A percentile compares a stretch with the other conserved stretches of the same genome.
Evolutionary conservation across 305 asterid species (phyloP).

Genomic region (Plantago rigida): DNA sequence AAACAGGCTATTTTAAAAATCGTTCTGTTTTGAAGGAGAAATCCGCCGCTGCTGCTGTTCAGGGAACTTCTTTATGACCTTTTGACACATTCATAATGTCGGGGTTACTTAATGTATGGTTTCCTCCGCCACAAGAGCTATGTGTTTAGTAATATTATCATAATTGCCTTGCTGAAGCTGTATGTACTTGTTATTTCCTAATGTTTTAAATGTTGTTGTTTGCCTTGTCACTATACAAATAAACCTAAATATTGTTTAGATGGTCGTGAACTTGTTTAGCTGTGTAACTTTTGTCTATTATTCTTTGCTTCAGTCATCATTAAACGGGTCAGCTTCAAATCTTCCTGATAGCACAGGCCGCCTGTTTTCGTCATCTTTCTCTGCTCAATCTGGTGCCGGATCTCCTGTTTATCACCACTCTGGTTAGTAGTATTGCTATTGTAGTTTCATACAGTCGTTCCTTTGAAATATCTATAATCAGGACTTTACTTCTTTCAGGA

Average conservation of each 20-base stretch:
- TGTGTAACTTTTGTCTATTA: slow-evolving; percentile 23
- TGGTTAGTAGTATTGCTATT: slow-evolving; percentile 43
- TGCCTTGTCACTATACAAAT: not conserved
- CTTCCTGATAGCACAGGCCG: slow-evolving; percentile 83
- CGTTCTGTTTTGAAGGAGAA: slow-evolving; percentile 35
- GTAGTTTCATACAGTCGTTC: slow-evolving; percentile 6
- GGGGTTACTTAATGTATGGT: slow-evolving; percentile 78
- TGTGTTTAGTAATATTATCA: slow-evolving; percentile 17
- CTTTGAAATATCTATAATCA: slow-evolving; percentile 21
- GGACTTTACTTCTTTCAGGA: slow-evolving; percentile 46
- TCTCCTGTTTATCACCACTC: slow-evolving; percentile 78
- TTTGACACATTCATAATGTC: slow-evolving; percentile 78
- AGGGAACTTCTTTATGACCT: slow-evolving; percentile 54
- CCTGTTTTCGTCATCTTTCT: slow-evolving; percentile 67
- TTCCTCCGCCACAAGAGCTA: slow-evolving; percentile 28
- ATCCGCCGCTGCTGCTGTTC: slow-evolving; percentile 34
- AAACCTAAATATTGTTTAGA: slow-evolving; percentile 19
- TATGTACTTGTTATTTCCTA: not conserved
- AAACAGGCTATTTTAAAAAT: slow-evolving; percentile 34
- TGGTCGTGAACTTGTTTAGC: slow-evolving; percentile 15
- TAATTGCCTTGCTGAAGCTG: slow-evolving; percentile 19
- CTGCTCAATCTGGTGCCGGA: slow-evolving; percentile 91
- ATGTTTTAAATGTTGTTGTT: not conserved
- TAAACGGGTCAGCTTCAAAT: slow-evolving; percentile 77
- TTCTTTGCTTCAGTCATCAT: slow-evolving; percentile 57